phyloP scores from a whole-genome alignment of 73 alveolate genomes.

The Tetrahymena elliotti region DNA sequence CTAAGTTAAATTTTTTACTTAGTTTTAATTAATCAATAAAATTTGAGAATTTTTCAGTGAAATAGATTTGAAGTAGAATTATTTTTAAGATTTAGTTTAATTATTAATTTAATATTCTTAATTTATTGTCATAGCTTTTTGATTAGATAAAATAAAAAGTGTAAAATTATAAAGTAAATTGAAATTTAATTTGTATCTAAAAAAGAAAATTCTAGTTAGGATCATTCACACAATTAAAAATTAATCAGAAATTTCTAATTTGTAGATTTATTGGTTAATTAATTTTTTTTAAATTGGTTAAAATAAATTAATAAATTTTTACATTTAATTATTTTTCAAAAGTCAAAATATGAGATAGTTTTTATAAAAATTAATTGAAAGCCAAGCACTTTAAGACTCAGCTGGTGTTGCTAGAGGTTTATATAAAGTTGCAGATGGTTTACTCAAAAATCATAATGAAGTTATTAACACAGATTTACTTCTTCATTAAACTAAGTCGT shows the following conservation, averaged over 20 bases:
- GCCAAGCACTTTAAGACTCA: neutral
- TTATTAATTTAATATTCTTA: too few species aligned
- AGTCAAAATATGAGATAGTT: neutral
- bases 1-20: too few species aligned
- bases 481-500: neutral
- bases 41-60: too few species aligned
- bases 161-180: neutral
- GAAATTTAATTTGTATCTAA: neutral
- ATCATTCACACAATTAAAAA: neutral
- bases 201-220: neutral
- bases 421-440: neutral
- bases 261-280: neutral
- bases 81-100: too few species aligned
- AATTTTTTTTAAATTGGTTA: neutral
- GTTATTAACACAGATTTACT: neutral
- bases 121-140: neutral
- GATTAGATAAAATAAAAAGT: neutral
- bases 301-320: neutral
- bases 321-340: neutral
- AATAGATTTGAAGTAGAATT: too few species aligned
- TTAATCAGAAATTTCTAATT: neutral
- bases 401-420: neutral
- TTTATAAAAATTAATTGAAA: neutral
- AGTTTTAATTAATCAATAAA: too few species aligned
- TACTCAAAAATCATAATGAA: neutral